Conservation (phyloP, 306 rosid genomes). For the Ammopiptanthus mongolicus region DNA sequence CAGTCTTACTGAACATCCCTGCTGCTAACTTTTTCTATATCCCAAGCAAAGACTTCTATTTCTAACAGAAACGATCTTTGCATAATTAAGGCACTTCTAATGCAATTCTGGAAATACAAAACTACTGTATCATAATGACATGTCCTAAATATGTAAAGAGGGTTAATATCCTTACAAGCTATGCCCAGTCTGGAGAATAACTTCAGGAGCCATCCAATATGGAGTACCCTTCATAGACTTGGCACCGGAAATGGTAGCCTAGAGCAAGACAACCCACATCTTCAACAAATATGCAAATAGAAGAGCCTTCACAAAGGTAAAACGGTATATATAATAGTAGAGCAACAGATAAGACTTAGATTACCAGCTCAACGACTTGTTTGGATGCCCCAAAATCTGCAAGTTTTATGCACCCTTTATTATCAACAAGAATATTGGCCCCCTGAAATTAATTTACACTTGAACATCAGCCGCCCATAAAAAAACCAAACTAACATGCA, state of each 20-base stretch:
- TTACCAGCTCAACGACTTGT: constrained; percentile 98
- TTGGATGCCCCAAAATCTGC: constrained; percentile 99
- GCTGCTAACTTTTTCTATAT: background rate
- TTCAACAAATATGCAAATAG: constrained; percentile 21
- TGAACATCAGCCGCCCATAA: constrained; percentile 12
- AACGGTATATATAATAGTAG: background rate
- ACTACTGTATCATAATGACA: background rate
- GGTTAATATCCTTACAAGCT: constrained; percentile 76
- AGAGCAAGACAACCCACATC: constrained; percentile 25
- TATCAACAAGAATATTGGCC: constrained; percentile 98
- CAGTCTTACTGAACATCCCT: constrained; percentile 1
- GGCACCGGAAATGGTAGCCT: constrained; percentile 98
- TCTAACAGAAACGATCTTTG: background rate
- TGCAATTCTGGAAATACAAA: constrained; percentile 1
- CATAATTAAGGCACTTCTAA: background rate
- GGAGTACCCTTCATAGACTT: constrained; percentile 99
- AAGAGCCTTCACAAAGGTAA: constrained; percentile 14
- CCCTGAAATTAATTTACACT: constrained; percentile 57
- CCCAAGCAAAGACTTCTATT: background rate
- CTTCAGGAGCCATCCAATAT: constrained; percentile 99
- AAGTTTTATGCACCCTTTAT: constrained; percentile 95
- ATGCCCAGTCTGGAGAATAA: constrained; percentile 98
- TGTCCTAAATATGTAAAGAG: constrained; percentile 16
- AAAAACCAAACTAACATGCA: constrained; percentile 1
- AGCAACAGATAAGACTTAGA: constrained; percentile 9